A percentile compares a stretch with the other conserved stretches of the same genome.
phyloP scores from a whole-genome alignment of 352 stramenopile species.

The Globisporangium cylindrosporum region DNA sequence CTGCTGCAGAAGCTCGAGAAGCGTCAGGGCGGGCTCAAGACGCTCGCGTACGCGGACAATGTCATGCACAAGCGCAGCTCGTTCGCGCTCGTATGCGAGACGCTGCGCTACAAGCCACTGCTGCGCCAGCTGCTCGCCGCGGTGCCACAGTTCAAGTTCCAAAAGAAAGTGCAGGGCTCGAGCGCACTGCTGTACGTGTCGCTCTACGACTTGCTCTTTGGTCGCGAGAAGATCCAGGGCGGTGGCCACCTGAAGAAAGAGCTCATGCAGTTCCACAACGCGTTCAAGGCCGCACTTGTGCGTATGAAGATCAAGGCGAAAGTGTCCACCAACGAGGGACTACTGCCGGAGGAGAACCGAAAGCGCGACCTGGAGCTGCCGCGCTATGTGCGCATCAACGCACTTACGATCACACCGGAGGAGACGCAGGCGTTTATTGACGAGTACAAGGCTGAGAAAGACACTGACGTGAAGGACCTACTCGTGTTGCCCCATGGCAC shows the following conservation, averaged over 20 bases:
- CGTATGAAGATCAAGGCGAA: conserved; percentile 82
- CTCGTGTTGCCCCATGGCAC: conserved; percentile 89
- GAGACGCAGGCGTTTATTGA: conserved; percentile 45
- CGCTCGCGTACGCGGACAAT: conserved; percentile 75
- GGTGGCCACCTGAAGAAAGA: conserved; percentile 87
- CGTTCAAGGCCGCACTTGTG: conserved; percentile 70
- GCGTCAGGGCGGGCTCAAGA: conserved; percentile 81
- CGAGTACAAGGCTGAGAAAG: conserved; percentile 59
- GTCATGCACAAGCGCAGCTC: conserved; percentile 87
- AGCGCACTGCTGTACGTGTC: conserved; percentile 75
- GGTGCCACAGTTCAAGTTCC: conserved; percentile 66
- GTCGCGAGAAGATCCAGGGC: conserved; percentile 82
- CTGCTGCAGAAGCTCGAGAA: conserved; percentile 77
- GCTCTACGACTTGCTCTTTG: conserved; percentile 88
- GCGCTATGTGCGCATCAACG: conserved; percentile 95
- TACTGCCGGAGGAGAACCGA: conserved; percentile 79
- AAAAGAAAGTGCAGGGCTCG: conserved; percentile 48
- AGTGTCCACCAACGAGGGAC: conserved; percentile 70
- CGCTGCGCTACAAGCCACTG: conserved; percentile 83
- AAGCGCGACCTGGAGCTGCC: conserved; percentile 64
- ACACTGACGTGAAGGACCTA: conserved; percentile 89
- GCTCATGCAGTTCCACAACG: conserved; percentile 70
- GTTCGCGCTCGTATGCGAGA: conserved; percentile 88
- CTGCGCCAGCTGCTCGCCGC: conserved; percentile 63
- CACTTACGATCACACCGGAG: conserved; percentile 55